Conservation (phyloP, 2,329 filamentous ascomycete genomes). For the Chaetomiaceae sp. region DNA sequence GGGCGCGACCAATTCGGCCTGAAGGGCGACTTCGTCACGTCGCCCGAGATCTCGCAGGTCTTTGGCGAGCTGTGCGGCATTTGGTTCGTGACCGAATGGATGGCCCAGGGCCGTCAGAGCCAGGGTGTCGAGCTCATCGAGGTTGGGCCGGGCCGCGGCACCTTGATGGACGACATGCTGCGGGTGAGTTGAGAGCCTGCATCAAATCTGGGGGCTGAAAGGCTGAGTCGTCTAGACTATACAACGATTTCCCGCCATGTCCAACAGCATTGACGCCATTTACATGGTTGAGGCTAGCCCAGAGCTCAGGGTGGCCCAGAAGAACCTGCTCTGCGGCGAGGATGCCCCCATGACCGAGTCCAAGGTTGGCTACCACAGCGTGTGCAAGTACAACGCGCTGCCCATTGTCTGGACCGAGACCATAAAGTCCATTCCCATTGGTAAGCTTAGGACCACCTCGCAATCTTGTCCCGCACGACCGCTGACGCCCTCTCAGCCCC, state of each 20-base stretch:
- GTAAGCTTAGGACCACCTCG: conserved; percentile 35
- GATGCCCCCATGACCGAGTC: conserved; percentile 62
- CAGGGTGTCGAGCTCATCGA: conserved; percentile 84
- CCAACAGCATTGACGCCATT: conserved; percentile 71
- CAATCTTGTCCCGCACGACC: conserved; percentile 6
- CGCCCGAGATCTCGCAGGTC: conserved; percentile 93
- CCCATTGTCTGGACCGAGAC: conserved; percentile 90
- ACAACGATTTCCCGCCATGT: conserved; percentile 72
- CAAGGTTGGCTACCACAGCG: conserved; percentile 66
- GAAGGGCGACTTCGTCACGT: conserved; percentile 93
- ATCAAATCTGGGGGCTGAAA: neutral
- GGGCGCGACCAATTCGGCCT: conserved; percentile 83
- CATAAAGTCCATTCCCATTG: conserved; percentile 70
- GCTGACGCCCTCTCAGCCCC: conserved; percentile 39
- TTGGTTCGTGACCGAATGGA: conserved; percentile 96
- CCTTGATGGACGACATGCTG: conserved; percentile 93
- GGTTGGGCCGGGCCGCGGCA: conserved; percentile 88
- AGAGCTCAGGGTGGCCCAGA: conserved; percentile 70
- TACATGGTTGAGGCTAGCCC: conserved; percentile 94
- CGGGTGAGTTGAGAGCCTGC: conserved; percentile 51
- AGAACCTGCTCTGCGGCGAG: conserved; percentile 70
- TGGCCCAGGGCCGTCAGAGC: conserved; percentile 72
- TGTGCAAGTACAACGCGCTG: conserved; percentile 65
- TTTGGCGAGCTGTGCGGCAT: conserved; percentile 93
- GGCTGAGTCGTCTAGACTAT: conserved; percentile 58